Conservation (phyloP, 2,329 filamentous ascomycete species). For the Penicillium sp. region DNA sequence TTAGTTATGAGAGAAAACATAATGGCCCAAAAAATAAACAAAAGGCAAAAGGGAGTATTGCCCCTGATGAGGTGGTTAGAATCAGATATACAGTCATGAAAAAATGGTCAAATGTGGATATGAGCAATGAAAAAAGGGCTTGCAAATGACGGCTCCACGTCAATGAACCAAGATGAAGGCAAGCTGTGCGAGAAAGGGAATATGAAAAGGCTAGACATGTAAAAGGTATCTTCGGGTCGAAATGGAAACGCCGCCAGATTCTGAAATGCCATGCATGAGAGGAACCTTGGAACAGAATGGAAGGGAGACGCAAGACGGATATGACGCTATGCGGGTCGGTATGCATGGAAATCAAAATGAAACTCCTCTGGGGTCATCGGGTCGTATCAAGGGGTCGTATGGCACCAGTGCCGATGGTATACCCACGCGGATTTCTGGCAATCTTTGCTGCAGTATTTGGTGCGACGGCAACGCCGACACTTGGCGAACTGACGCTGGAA, state of each 20-base stretch:
- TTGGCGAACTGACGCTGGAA: constrained; percentile 96
- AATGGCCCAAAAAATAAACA: constrained; percentile 11
- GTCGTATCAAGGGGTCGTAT: constrained; percentile 42
- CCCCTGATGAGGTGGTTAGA: constrained; percentile 13
- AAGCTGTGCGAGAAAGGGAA: constrained; percentile 13
- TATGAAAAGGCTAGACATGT: constrained; percentile 27
- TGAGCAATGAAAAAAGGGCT: constrained; percentile 11
- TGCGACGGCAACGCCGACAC: constrained; percentile 90
- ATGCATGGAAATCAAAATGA: constrained; percentile 36
- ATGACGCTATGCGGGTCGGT: constrained; percentile 41
- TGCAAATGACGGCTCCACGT: constrained; percentile 7
- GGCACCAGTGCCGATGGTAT: constrained; percentile 96
- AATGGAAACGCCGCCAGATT: constrained; percentile 39
- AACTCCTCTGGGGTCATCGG: constrained; percentile 28
- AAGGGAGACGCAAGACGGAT: constrained; percentile 25
- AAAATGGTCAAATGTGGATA: constrained; percentile 9
- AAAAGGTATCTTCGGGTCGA: constrained; percentile 41
- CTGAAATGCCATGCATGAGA: constrained; percentile 40
- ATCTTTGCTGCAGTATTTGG: constrained; percentile 99
- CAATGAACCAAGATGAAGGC: constrained; percentile 9
- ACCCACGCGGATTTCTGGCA: constrained; percentile 99
- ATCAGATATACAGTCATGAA: constrained; percentile 29
- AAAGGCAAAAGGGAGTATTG: constrained; percentile 8
- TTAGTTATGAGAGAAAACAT: constrained; percentile 22
- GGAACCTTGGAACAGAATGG: constrained; percentile 30